phyloP scores from a whole-genome alignment of 192 early-diverging fungal species.

The Backusella circina region DNA sequence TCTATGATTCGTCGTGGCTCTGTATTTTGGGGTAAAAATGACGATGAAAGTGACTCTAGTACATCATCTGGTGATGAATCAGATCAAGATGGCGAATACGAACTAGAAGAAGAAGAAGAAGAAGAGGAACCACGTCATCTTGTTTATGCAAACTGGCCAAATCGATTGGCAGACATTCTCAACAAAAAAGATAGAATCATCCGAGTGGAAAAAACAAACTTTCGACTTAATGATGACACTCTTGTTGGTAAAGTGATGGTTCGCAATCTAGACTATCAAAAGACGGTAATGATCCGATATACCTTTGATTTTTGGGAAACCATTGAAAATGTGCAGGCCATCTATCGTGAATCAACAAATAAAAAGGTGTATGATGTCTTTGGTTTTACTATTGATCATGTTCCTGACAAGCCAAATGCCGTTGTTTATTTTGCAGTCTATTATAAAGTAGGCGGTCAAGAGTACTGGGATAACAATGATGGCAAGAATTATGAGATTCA shows the following conservation, averaged over 20 bases:
- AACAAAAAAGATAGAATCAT: constrained; percentile 1
- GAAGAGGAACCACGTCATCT: background rate
- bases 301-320: constrained; percentile 83
- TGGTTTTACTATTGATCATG: constrained; percentile 34
- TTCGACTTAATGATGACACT: background rate
- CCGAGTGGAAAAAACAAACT: background rate
- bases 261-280: constrained; percentile 84
- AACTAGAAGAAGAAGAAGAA: background rate
- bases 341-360: constrained; percentile 47
- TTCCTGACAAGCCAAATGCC: constrained; percentile 32
- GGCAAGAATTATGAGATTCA: constrained; percentile 78
- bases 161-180: background rate
- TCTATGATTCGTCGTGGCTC: constrained; percentile 38
- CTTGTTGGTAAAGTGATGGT: constrained; percentile 62
- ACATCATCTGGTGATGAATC: background rate
- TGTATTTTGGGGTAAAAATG: constrained; percentile 26
- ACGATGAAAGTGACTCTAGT: background rate
- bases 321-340: constrained; percentile 58
- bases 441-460: constrained; percentile 63
- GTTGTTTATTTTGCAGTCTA: constrained; percentile 64
- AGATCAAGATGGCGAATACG: background rate
- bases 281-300: constrained; percentile 71
- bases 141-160: constrained; percentile 5
- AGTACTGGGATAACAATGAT: constrained; percentile 92
- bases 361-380: constrained; percentile 59